Percentiles rank a stretch among this genome's conserved stretches.
Conservation (phyloP, 768 basidiomycete genomes). For the Suillus subluteus region DNA sequence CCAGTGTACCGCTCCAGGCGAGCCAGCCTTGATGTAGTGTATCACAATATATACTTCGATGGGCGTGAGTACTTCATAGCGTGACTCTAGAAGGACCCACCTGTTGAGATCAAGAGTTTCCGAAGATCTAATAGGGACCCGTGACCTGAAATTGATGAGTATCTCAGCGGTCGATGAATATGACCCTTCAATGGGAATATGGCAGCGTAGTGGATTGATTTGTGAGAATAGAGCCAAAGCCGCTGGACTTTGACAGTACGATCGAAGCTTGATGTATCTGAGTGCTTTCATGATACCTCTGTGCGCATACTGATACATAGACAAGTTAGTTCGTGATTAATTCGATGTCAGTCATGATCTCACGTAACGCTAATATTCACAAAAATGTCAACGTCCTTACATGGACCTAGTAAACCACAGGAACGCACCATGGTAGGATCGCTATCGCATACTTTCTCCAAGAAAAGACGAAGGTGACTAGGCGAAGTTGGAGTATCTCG, state of each 20-base stretch:
- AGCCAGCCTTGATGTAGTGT: constrained; percentile 68
- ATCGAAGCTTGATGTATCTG: constrained; percentile 81
- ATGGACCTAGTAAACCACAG: background rate
- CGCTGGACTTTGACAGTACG: constrained; percentile 56
- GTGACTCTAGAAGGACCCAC: background rate
- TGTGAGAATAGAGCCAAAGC: constrained; percentile 65
- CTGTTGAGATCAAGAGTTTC: constrained; percentile 1
- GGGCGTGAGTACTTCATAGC: constrained; percentile 2
- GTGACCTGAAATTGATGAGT: constrained; percentile 55
- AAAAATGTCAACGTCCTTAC: constrained; percentile 12
- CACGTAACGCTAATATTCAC: constrained; percentile 57
- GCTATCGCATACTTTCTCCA: constrained; percentile 62
- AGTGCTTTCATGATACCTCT: constrained; percentile 78
- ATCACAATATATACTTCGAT: constrained; percentile 55
- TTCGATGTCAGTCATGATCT: constrained; percentile 23
- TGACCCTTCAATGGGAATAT: constrained; percentile 52
- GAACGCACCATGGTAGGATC: constrained; percentile 66
- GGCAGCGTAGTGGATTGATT: constrained; percentile 67
- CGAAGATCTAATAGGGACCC: constrained; percentile 29
- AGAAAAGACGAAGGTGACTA: constrained; percentile 56
- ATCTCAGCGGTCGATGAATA: constrained; percentile 57
- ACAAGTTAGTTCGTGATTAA: constrained; percentile 3
- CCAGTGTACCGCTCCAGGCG: constrained; percentile 54
- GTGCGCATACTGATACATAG: constrained; percentile 58
- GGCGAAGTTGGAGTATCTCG: constrained; percentile 58